Conservation (phyloP, 2,329 filamentous ascomycete species). For the Fusarium sp. region DNA sequence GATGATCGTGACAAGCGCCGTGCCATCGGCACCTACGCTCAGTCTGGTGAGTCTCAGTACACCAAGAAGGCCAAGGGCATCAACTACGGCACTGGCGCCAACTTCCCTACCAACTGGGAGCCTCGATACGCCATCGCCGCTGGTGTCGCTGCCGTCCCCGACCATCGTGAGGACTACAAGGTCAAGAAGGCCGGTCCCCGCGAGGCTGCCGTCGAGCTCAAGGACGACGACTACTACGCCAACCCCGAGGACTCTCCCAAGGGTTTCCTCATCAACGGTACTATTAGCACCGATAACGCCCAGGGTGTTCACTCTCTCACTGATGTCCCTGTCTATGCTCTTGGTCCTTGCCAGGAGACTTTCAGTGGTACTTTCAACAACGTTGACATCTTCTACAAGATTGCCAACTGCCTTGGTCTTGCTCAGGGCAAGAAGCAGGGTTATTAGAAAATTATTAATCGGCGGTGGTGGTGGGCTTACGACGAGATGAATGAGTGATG, state of each 20-base stretch:
- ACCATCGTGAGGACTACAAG: conserved; percentile 80
- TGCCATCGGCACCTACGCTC: conserved; percentile 78
- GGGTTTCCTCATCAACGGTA: conserved; percentile 82
- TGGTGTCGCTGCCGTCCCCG: conserved; percentile 77
- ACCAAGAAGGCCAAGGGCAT: conserved; percentile 67
- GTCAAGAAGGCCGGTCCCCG: conserved; percentile 76
- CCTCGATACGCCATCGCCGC: conserved; percentile 84
- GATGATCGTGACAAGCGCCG: conserved; percentile 78
- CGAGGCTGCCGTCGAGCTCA: conserved; percentile 66
- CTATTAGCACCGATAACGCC: conserved; percentile 69
- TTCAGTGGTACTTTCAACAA: conserved; percentile 80
- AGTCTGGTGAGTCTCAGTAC: conserved; percentile 83
- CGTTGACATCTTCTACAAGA: conserved; percentile 80
- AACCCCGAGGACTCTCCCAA: conserved; percentile 74
- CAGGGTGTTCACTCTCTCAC: conserved; percentile 83
- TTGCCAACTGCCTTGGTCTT: conserved; percentile 75
- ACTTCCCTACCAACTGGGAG: conserved; percentile 88
- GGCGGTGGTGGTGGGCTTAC: conserved; percentile 25
- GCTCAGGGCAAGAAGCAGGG: conserved; percentile 44
- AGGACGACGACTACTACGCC: conserved; percentile 72
- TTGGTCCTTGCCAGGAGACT: conserved; percentile 80
- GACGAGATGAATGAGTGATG: conserved; percentile 36
- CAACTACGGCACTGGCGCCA: conserved; percentile 77
- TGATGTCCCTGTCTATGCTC: conserved; percentile 81
- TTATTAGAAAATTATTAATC: conserved; percentile 33